Percentiles rank a stretch among this genome's conserved stretches.
These are phyloP conservation scores for Aureobasidium namibiae DNA, from an alignment of 2,329 filamentous ascomycete species.

Conservation along the genomic window DNA sequence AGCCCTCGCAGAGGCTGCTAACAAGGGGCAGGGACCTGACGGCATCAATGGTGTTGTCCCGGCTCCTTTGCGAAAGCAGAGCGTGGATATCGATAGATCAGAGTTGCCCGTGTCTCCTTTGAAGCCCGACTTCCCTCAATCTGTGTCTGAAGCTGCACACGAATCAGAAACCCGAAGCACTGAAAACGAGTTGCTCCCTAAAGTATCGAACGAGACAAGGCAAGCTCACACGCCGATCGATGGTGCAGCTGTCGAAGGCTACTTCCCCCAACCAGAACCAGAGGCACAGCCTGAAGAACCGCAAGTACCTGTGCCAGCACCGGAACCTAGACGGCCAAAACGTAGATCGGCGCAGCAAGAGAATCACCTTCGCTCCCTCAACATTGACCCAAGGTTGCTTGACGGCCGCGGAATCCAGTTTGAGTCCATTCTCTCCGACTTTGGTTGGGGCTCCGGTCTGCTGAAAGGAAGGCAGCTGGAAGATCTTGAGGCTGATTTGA, in stretches of 20 bases:
- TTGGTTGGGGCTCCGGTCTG: conserved; percentile 77
- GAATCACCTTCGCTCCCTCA: conserved; percentile 69
- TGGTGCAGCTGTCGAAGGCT: not conserved
- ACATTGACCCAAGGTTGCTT: conserved; percentile 68
- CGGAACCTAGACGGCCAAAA: conserved; percentile 28
- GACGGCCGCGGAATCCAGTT: conserved; percentile 73
- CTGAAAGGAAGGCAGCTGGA: conserved; percentile 69
- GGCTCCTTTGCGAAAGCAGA: conserved; percentile 47
- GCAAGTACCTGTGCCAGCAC: conserved; percentile 19
- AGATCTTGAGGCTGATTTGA: conserved; percentile 71
- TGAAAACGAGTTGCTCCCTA: conserved; percentile 19
- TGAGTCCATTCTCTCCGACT: conserved; percentile 71
- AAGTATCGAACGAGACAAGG: not conserved
- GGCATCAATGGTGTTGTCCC: conserved; percentile 85
- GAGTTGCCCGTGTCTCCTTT: not conserved
- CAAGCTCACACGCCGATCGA: not conserved
- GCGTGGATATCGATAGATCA: conserved; percentile 9
- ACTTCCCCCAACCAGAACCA: conserved; percentile 21
- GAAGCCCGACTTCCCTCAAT: not conserved
- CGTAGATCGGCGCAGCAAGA: conserved; percentile 64
- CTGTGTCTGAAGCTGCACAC: conserved; percentile 26
- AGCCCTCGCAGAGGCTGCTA: conserved; percentile 48
- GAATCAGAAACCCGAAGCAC: conserved; percentile 50
- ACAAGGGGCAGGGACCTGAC: conserved; percentile 58
- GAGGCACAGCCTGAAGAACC: conserved; percentile 21